Evolutionary conservation across 257 asterid genomes (phyloP).

Genomic region (Solanum clarkiae): DNA sequence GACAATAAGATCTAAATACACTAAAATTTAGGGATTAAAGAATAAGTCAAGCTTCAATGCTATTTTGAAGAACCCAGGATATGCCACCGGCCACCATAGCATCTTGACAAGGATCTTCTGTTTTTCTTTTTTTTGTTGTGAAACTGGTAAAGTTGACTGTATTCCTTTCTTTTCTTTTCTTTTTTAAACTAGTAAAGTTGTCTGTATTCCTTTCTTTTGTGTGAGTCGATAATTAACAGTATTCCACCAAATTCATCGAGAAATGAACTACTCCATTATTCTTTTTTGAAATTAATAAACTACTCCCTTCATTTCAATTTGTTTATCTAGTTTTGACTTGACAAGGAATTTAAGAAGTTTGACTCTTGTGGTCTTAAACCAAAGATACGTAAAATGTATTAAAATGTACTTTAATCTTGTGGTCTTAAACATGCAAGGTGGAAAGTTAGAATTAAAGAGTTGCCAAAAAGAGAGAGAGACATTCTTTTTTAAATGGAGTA

Average conservation of each 20-base stretch:
- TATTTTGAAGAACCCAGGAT: not conserved
- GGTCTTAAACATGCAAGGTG: no score
- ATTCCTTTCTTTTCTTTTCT: not conserved
- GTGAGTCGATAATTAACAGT: not conserved
- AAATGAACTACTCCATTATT: not conserved
- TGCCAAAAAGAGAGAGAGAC: no score
- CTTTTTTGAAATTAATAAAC: no score
- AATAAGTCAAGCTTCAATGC: not conserved
- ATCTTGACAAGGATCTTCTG: not conserved
- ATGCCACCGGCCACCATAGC: not conserved
- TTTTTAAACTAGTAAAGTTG: not conserved
- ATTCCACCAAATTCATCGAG: not conserved
- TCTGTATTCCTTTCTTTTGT: not conserved
- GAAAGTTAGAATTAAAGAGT: no score
- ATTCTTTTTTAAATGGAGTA: no score
- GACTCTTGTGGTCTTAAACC: no score
- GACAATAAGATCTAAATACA: not conserved
- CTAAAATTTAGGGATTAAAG: not conserved
- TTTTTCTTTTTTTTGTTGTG: no score
- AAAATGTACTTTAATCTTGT: no score
- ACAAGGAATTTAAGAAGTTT: no score
- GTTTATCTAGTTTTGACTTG: no score
- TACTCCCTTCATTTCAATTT: no score
- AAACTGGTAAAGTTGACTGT: not conserved
- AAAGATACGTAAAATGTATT: no score